Evolutionary conservation across 495 filamentous ascomycete species (phyloP).

Genomic region (Penicillium diatomitis): DNA sequence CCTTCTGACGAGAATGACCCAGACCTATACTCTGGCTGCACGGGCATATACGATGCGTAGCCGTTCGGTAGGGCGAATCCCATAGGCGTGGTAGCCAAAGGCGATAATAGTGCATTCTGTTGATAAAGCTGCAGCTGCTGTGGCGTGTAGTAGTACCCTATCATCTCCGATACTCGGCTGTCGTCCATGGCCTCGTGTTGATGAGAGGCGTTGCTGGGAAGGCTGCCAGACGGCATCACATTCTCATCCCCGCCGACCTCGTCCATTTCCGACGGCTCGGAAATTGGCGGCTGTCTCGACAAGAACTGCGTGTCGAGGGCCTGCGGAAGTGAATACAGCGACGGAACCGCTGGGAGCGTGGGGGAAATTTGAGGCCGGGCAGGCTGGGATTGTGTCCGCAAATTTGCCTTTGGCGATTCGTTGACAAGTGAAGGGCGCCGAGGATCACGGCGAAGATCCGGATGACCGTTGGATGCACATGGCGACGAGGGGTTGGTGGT

Average conservation of each 20-base stretch:
- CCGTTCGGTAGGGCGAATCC: conserved; percentile 41
- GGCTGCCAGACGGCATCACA: conserved; percentile 31
- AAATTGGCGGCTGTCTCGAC: conserved; percentile 22
- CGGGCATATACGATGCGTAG: conserved; percentile 33
- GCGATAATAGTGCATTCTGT: conserved; percentile 35
- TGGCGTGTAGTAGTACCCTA: conserved; percentile 56
- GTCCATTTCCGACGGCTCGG: conserved; percentile 27
- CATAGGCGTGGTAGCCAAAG: conserved; percentile 33
- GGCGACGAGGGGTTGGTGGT: conserved; percentile 58
- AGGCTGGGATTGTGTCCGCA: conserved; percentile 59
- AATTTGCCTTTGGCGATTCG: conserved; percentile 40
- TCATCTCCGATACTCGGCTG: conserved; percentile 46
- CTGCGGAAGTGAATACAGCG: conserved; percentile 31
- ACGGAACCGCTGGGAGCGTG: conserved; percentile 22
- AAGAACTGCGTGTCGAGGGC: conserved; percentile 26
- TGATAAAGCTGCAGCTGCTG: conserved; percentile 43
- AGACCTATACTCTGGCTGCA: conserved; percentile 32
- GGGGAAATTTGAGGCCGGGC: conserved; percentile 45
- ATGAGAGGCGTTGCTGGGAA: conserved; percentile 28
- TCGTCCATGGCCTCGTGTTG: conserved; percentile 39
- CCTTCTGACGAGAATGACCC: conserved; percentile 25
- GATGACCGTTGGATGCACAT: conserved; percentile 41
- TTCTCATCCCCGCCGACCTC: conserved; percentile 35
- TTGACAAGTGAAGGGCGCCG: conserved; percentile 49
- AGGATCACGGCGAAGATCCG: conserved; percentile 47